These are phyloP conservation scores for Herpotrichia juniperi DNA, from an alignment of 2,329 filamentous ascomycete species.

Conservation along the genomic window DNA sequence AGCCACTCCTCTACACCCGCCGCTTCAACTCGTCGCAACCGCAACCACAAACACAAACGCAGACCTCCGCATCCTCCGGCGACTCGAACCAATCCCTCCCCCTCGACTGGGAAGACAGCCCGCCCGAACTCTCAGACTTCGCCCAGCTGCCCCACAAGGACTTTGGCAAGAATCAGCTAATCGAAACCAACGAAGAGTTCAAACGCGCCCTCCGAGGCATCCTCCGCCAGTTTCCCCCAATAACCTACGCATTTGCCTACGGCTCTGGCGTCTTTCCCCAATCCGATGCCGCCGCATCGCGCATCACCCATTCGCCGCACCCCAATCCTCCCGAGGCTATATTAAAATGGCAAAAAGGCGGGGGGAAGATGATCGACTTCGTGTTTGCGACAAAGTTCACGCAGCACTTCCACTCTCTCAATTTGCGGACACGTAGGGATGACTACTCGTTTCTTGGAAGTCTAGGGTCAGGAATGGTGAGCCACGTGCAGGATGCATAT, in stretches of 20 bases:
- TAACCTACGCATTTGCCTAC: slow-evolving; percentile 96
- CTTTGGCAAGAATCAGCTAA: slow-evolving; percentile 96
- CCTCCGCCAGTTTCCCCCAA: slow-evolving; percentile 91
- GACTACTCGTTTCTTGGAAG: slow-evolving; percentile 90
- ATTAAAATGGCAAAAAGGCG: slow-evolving; percentile 81
- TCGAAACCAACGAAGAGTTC: slow-evolving; percentile 90
- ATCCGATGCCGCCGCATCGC: slow-evolving; percentile 55
- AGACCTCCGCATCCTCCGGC: slow-evolving; percentile 20
- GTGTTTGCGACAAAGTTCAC: slow-evolving; percentile 95
- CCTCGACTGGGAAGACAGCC: slow-evolving; percentile 75
- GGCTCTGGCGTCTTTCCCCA: slow-evolving; percentile 97
- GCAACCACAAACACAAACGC: slow-evolving; percentile 9
- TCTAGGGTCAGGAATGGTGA: slow-evolving; percentile 84
- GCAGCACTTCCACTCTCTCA: slow-evolving; percentile 96
- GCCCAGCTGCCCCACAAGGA: slow-evolving; percentile 76
- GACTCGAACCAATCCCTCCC: slow-evolving; percentile 43
- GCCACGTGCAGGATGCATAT: slow-evolving; percentile 82
- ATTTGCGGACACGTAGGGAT: slow-evolving; percentile 83
- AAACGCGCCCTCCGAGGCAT: slow-evolving; percentile 88
- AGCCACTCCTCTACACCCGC: slow-evolving; percentile 26
- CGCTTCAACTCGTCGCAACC: slow-evolving; percentile 34
- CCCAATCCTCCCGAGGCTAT: slow-evolving; percentile 82
- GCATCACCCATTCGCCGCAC: slow-evolving; percentile 70
- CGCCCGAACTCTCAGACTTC: slow-evolving; percentile 75
- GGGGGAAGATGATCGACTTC: slow-evolving; percentile 97